Percentiles rank a stretch among this genome's conserved stretches.
phyloP scores from a whole-genome alignment of 306 rosid genomes.

The Castanospermum australe region DNA sequence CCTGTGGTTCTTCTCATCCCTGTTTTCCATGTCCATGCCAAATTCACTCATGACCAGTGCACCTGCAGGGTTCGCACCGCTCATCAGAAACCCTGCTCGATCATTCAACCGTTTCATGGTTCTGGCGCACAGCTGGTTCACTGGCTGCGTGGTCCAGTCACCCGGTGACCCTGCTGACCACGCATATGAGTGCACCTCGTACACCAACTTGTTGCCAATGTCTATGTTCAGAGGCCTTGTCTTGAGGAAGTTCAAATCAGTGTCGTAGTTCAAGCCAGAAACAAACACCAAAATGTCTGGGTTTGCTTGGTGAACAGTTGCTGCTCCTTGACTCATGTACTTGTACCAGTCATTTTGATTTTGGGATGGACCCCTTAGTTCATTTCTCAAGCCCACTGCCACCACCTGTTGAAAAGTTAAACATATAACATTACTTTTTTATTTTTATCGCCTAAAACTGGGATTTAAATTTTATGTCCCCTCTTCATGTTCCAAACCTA shows the following conservation, averaged over 20 bases:
- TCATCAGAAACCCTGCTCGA: constrained; percentile 25
- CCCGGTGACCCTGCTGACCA: constrained; percentile 19
- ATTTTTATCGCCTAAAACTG: neutral
- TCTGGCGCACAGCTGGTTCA: constrained; percentile 27
- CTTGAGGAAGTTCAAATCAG: constrained; percentile 35
- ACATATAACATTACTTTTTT: neutral
- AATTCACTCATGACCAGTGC: constrained; percentile 40
- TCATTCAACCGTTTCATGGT: constrained; percentile 18
- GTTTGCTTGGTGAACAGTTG: constrained; percentile 22
- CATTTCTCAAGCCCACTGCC: constrained; percentile 42
- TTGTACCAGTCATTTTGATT: constrained; percentile 21
- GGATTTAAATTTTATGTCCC: too few species aligned
- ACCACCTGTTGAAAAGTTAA: constrained; percentile 23
- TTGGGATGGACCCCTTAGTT: constrained; percentile 32
- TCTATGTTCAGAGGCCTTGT: neutral
- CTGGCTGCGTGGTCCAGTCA: neutral
- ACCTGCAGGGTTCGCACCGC: neutral
- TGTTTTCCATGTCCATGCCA: constrained; percentile 15
- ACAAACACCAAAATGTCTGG: constrained; percentile 30
- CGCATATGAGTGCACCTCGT: constrained; percentile 38
- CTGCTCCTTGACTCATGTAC: constrained; percentile 29
- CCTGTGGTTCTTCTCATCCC: neutral
- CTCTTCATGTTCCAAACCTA: too few species aligned
- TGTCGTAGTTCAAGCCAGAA: constrained; percentile 34
- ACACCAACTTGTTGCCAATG: constrained; percentile 32